Evolutionary conservation across 208 protist genomes (phyloP).

Genomic region (Trypanosoma brucei): DNA sequence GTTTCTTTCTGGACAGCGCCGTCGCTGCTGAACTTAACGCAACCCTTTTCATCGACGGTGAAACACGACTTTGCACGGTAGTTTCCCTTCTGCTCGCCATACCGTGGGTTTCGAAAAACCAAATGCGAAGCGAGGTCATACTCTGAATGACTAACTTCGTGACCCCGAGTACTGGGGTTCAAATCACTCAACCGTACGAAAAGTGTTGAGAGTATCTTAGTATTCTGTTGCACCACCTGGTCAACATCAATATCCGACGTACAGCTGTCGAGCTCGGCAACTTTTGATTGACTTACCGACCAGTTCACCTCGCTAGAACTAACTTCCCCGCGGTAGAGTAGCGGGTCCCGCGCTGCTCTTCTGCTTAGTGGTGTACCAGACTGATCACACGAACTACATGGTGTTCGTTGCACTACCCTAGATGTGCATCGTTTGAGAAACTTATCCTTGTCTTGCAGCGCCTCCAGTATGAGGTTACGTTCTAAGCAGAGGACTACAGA

Average conservation of each 20-base stretch:
- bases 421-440: not conserved
- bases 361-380: not conserved
- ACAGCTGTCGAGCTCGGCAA: not conserved
- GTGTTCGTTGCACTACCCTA: not conserved
- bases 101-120: not conserved
- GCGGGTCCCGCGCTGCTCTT: constrained; percentile 28
- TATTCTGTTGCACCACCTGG: constrained; percentile 25
- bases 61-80: constrained; percentile 32
- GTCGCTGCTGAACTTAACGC: constrained; percentile 30
- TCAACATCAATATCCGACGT: constrained; percentile 1
- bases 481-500: constrained; percentile 35
- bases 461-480: constrained; percentile 30
- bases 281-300: not conserved
- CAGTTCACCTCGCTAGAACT: not conserved
- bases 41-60: constrained; percentile 49
- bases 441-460: constrained; percentile 12
- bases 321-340: not conserved
- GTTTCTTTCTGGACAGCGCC: not conserved
- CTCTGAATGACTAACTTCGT: too few relatives aligned
- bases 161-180: constrained; percentile 15
- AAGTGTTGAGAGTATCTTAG: constrained; percentile 55
- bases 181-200: constrained; percentile 45
- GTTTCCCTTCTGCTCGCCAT: not conserved
- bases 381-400: not conserved
- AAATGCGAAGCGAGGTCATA: constrained; percentile 6